Percentiles rank a stretch among this genome's conserved stretches.
Conservation (phyloP, 2,329 filamentous ascomycete species). For the Xylariaceae sp. region DNA sequence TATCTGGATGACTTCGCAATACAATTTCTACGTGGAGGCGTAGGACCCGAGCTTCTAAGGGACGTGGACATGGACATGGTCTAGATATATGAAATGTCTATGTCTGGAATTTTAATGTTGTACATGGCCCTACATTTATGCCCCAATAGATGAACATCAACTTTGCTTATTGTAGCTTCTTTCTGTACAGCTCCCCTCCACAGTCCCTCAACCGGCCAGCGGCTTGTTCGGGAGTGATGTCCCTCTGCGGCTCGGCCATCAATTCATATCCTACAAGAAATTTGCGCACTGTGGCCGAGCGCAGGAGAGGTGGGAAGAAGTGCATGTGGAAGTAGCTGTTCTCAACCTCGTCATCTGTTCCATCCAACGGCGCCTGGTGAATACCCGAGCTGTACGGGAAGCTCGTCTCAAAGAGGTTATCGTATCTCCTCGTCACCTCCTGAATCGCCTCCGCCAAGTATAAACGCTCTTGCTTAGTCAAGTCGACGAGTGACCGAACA, state of each 20-base stretch:
- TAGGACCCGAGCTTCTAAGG: slow-evolving; percentile 7
- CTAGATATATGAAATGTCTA: neutral
- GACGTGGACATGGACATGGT: neutral
- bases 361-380: slow-evolving; percentile 90
- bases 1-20: slow-evolving; percentile 71
- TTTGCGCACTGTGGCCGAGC: slow-evolving; percentile 93
- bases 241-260: slow-evolving; percentile 95
- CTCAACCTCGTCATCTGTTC: slow-evolving; percentile 82
- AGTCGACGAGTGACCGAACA: slow-evolving; percentile 83
- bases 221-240: slow-evolving; percentile 97
- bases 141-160: slow-evolving; percentile 1
- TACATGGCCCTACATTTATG: neutral
- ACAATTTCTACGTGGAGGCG: slow-evolving; percentile 68
- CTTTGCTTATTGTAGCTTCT: slow-evolving; percentile 51
- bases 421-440: slow-evolving; percentile 88
- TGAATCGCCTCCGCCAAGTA: slow-evolving; percentile 84
- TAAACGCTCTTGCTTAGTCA: slow-evolving; percentile 72
- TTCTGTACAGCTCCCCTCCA: slow-evolving; percentile 84
- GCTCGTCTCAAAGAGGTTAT: slow-evolving; percentile 95
- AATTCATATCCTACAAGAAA: slow-evolving; percentile 97
- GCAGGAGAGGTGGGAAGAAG: slow-evolving; percentile 92
- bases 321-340: slow-evolving; percentile 94
- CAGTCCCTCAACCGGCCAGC: slow-evolving; percentile 77
- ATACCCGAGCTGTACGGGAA: slow-evolving; percentile 98
- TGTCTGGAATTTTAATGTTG: neutral